Evolutionary conservation across 441 rosid species (phyloP).

Genomic region (Bruguiera hainesii): DNA sequence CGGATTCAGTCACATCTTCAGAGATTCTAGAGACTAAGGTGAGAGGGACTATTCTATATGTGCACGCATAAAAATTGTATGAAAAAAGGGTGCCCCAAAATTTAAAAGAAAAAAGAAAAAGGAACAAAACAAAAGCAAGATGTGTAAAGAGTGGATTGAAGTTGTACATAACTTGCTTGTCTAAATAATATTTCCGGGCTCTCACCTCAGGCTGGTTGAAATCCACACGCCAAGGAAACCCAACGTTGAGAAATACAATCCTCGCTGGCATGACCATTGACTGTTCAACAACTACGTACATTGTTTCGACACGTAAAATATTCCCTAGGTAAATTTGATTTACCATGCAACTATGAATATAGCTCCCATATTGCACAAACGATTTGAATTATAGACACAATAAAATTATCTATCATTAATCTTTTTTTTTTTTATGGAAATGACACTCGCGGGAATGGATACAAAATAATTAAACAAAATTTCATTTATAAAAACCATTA

Average conservation of each 20-base stretch:
- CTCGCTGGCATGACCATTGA: slow-evolving; percentile 36
- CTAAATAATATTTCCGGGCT: slow-evolving; percentile 21
- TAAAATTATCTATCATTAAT: no score
- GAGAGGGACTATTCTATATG: slow-evolving; percentile 18
- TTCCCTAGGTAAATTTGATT: no score
- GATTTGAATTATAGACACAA: no score
- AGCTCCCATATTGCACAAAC: no score
- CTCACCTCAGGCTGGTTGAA: slow-evolving; percentile 29
- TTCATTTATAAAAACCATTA: no score
- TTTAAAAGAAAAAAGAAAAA: neutral
- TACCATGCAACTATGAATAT: no score
- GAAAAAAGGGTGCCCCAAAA: neutral
- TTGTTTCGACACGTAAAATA: neutral
- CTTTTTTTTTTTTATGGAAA: no score
- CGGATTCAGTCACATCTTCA: slow-evolving; percentile 56
- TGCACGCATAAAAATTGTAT: neutral
- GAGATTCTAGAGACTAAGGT: slow-evolving; percentile 25
- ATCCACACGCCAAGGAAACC: slow-evolving; percentile 62
- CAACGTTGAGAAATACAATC: slow-evolving; percentile 11
- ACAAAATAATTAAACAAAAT: no score
- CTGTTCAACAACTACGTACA: slow-evolving; percentile 33
- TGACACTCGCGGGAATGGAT: no score
- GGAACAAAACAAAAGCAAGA: slow-evolving; percentile 1
- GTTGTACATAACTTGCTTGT: slow-evolving; percentile 12
- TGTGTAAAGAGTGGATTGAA: slow-evolving; percentile 9